Evolutionary conservation across 1,284 basidiomycete species (phyloP).

Genomic region (Sporisorium sorghi): DNA sequence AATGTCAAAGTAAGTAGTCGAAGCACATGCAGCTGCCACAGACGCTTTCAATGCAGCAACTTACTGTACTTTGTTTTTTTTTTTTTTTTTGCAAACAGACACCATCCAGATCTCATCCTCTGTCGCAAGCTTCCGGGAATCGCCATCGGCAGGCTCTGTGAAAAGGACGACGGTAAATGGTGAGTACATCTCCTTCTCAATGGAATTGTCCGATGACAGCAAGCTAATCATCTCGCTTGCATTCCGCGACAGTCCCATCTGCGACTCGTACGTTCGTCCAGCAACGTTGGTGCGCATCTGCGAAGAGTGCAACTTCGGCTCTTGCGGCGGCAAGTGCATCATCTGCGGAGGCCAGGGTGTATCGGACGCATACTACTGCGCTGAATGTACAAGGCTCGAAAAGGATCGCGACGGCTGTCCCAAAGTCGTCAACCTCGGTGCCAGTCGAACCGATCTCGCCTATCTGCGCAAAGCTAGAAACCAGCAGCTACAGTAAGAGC

Average conservation of each 20-base stretch:
- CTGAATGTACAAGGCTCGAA: conserved; percentile 86
- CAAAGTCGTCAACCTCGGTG: conserved; percentile 96
- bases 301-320: conserved; percentile 98
- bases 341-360: conserved; percentile 76
- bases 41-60: neutral
- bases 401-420: conserved; percentile 98
- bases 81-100: conserved; percentile 15
- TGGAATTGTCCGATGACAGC: neutral
- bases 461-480: conserved; percentile 61
- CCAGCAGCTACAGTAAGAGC: conserved; percentile 51
- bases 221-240: conserved; percentile 7
- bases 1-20: conserved; percentile 58
- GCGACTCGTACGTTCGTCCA: conserved; percentile 98
- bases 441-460: conserved; percentile 59
- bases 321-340: conserved; percentile 95
- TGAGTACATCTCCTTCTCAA: conserved; percentile 70
- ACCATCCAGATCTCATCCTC: conserved; percentile 86
- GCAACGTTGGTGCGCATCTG: conserved; percentile 97
- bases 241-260: conserved; percentile 81
- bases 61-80: neutral
- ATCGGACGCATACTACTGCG: conserved; percentile 69
- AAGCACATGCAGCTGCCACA: neutral
- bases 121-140: conserved; percentile 96
- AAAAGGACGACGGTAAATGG: conserved; percentile 99
- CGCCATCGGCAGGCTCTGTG: conserved; percentile 93